These are phyloP conservation scores for Neonectria ditissima DNA, from an alignment of 2,329 filamentous ascomycete genomes.

Conservation along the genomic window DNA sequence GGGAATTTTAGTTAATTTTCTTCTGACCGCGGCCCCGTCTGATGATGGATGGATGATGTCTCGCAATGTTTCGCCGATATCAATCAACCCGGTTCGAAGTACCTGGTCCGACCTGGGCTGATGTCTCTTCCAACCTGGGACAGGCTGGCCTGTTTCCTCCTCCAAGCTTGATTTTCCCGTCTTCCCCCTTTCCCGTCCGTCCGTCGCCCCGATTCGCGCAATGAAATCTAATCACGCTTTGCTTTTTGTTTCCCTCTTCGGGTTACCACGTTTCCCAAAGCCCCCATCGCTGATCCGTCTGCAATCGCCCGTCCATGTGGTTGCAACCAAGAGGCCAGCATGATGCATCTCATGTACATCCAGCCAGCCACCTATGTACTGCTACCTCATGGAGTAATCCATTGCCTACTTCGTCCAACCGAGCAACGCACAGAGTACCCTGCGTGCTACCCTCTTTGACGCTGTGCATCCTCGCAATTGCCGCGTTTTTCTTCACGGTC, in stretches of 20 bases:
- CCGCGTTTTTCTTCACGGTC: constrained; percentile 10
- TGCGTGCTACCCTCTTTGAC: background rate
- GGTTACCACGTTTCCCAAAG: background rate
- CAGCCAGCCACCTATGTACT: constrained; percentile 14
- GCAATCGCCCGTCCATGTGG: constrained; percentile 28
- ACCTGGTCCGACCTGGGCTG: constrained; percentile 11
- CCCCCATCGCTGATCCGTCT: constrained; percentile 24
- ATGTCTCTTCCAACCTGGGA: background rate
- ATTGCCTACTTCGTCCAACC: constrained; percentile 4
- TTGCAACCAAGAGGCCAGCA: constrained; percentile 14
- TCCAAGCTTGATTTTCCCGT: background rate
- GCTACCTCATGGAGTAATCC: background rate
- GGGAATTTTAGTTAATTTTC: constrained; percentile 9
- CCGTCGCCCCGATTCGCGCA: background rate
- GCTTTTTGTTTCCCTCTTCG: constrained; percentile 6
- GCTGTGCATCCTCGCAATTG: constrained; percentile 7
- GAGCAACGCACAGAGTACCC: background rate
- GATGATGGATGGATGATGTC: constrained; percentile 4
- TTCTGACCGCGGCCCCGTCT: constrained; percentile 4
- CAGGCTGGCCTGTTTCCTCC: constrained; percentile 4
- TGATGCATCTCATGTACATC: constrained; percentile 12
- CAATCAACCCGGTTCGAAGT: background rate
- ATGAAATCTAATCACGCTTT: constrained; percentile 4
- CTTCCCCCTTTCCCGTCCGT: constrained; percentile 6
- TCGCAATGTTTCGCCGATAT: constrained; percentile 19